These are phyloP conservation scores for Kwoniella shivajii DNA, from an alignment of 1,284 basidiomycete species.

Conservation along the genomic window DNA sequence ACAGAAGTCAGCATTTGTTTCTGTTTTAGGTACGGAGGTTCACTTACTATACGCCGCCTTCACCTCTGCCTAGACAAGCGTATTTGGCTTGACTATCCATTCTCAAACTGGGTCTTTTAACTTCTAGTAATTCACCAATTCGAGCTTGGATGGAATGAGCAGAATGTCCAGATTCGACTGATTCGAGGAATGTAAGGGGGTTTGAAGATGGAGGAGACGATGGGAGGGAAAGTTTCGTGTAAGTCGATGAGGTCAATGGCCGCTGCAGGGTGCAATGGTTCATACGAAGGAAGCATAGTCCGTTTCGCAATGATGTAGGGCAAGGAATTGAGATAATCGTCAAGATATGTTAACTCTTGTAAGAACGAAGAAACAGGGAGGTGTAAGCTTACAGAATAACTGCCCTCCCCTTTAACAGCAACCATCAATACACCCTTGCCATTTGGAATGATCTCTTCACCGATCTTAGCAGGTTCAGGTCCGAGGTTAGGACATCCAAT, in stretches of 20 bases:
- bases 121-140: conserved; percentile 70
- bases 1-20: neutral
- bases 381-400: conserved; percentile 70
- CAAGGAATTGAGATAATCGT: neutral
- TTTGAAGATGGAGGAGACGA: conserved; percentile 40
- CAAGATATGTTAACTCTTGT: neutral
- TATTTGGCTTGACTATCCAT: conserved; percentile 99
- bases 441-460: conserved; percentile 57
- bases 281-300: no score
- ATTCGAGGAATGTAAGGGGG: conserved; percentile 73
- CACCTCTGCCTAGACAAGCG: conserved; percentile 80
- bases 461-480: conserved; percentile 61
- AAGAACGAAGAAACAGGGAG: no score
- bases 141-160: conserved; percentile 79
- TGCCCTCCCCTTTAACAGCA: conserved; percentile 77
- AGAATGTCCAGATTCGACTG: conserved; percentile 89
- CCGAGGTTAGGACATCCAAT: conserved; percentile 95
- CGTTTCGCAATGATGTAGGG: neutral
- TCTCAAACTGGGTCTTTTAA: conserved; percentile 66
- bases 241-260: conserved; percentile 37
- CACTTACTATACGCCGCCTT: conserved; percentile 75
- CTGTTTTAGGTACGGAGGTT: neutral
- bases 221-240: conserved; percentile 43
- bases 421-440: conserved; percentile 77
- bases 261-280: no score